phyloP scores from a whole-genome alignment of 176 grass and related monocot genomes.

The Carex scoparia region DNA sequence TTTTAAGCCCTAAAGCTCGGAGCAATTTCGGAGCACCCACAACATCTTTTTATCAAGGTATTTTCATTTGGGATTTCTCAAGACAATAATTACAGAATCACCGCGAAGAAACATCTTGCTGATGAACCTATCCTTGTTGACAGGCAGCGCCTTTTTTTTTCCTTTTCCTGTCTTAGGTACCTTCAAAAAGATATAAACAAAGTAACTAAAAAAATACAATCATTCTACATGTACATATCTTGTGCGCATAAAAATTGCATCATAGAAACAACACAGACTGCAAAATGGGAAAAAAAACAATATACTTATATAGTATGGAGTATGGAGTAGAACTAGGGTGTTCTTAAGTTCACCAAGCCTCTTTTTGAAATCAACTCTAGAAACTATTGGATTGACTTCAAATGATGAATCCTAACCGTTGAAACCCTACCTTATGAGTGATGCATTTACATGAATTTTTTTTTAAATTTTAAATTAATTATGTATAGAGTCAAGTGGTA shows the following conservation, averaged over 20 bases:
- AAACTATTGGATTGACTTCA: too few species aligned
- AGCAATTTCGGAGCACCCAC: neutral
- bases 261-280: neutral
- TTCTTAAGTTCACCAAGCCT: too few species aligned
- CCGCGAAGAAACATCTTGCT: constrained; percentile 99
- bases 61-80: constrained; percentile 73
- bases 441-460: too few species aligned
- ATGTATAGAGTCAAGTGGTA: too few species aligned
- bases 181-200: constrained; percentile 35
- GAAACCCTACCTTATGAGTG: too few species aligned
- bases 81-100: constrained; percentile 90
- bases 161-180: constrained; percentile 89
- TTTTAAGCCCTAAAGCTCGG: neutral
- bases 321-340: too few species aligned
- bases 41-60: neutral
- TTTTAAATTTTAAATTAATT: too few species aligned
- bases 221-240: neutral
- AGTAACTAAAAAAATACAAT: neutral
- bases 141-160: constrained; percentile 95
- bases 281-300: neutral
- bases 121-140: constrained; percentile 97
- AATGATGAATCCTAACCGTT: too few species aligned
- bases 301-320: neutral
- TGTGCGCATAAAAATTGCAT: neutral
- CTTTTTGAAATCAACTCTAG: too few species aligned